Base-by-base conservation (phyloP, 1,284 basidiomycete genomes). In the Apiotrichum gracile region DNA sequence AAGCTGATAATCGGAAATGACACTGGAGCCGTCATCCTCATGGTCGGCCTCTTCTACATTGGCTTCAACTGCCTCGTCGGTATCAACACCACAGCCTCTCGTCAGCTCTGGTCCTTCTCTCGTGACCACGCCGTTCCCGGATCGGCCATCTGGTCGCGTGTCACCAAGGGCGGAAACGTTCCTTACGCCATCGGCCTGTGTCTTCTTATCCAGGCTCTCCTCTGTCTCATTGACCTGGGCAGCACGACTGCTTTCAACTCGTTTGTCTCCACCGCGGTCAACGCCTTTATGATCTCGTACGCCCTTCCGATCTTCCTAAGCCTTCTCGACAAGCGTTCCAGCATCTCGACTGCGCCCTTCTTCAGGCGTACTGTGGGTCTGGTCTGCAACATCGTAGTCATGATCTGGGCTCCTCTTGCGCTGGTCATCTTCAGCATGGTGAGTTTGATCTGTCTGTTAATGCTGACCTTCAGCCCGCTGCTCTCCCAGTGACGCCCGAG, bases 401-500 rank as follows among this genome's bases (percentile, higher is more conserved):
- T 59, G 21, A n/a, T 52, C 29, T 59, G 57, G 57, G 54, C 53
- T 1, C 47, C 49, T 5, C 45, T 55, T 21, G 57, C 50, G 3
- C 39, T 55, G 8, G 51, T 59, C 34, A 49, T 59, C 24, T 55
- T 52, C 40, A 49, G 47, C 47, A 55, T 59, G 51, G 50, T 51
- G n/a, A 45, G 50, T 31, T 6, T 27, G 19, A 17, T 1, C 31
- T 35, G 5, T 29, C 5, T 22, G 25, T 7, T 8, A 41, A 16
- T 35, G 24, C 37, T 33, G 17, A 25, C 22, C 8, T 12, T 17
- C 41, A 47, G 51, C 57, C 78, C 2, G 77, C 72, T 2, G 73
- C 74, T 7, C 68, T 75, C 25, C 68, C 70, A 12, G 66, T 76
- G 27, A 72, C 70, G 8, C 54, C 74, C 1, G 47, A 54, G 12